phyloP scores from a whole-genome alignment of 176 grass and related monocot genomes.

The Neostapfia colusana region DNA sequence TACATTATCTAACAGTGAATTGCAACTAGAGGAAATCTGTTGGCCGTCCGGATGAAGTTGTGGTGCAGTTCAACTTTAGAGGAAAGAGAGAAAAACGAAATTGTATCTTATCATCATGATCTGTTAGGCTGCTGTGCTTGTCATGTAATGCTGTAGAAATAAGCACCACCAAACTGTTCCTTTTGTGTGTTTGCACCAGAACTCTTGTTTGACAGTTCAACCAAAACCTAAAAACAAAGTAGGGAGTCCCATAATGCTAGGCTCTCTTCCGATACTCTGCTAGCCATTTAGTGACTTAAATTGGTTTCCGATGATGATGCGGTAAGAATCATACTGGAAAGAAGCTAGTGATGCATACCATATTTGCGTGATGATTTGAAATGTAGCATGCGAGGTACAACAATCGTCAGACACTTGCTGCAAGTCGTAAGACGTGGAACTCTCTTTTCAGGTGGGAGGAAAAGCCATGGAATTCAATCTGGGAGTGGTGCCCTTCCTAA shows the following conservation, averaged over 20 bases:
- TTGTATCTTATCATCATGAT: conserved; percentile 11
- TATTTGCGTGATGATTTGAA: background rate
- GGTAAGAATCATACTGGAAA: background rate
- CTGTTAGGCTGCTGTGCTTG: conserved; percentile 13
- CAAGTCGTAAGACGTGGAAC: too few species aligned
- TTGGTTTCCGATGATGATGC: background rate
- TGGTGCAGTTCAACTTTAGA: conserved; percentile 28
- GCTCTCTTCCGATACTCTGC: background rate
- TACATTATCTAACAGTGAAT: conserved; percentile 22
- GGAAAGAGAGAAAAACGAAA: background rate
- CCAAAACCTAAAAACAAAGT: background rate
- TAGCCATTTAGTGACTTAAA: background rate
- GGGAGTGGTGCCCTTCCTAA: too few species aligned
- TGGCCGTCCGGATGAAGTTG: conserved; percentile 26
- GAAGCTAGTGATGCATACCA: background rate
- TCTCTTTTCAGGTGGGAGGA: too few species aligned
- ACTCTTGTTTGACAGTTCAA: conserved; percentile 15
- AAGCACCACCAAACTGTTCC: background rate
- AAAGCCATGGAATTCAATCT: background rate
- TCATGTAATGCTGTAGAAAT: conserved; percentile 30
- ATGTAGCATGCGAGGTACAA: background rate
- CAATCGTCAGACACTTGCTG: too few species aligned
- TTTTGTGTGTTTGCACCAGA: conserved; percentile 13
- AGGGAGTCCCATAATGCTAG: background rate
- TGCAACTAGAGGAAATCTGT: conserved; percentile 32